Conservation (phyloP, 306 rosid species). For the Rosa chinensis region DNA sequence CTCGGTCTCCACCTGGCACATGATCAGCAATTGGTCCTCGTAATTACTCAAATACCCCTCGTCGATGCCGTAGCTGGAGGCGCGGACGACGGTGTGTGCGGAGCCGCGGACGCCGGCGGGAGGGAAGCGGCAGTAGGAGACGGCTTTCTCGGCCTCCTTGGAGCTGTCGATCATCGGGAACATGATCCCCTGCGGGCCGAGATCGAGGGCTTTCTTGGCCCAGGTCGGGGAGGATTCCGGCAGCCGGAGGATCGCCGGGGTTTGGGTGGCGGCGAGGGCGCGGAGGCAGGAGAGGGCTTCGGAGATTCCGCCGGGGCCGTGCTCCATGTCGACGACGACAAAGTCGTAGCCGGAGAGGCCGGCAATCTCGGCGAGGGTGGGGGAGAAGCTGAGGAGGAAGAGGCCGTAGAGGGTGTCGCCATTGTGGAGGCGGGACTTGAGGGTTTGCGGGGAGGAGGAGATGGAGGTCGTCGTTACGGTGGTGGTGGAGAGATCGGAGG, state of each 20-base stretch:
- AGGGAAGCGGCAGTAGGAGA: slow-evolving; percentile 67
- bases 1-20: slow-evolving; percentile 67
- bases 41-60: slow-evolving; percentile 61
- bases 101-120: slow-evolving; percentile 73
- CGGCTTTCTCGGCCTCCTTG: slow-evolving; percentile 55
- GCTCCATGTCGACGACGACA: slow-evolving; percentile 83
- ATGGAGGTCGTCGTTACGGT: neutral
- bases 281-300: slow-evolving; percentile 64
- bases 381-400: slow-evolving; percentile 77
- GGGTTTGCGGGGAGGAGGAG: slow-evolving; percentile 24
- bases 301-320: slow-evolving; percentile 66
- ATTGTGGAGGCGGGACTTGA: slow-evolving; percentile 62
- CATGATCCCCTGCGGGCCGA: slow-evolving; percentile 88
- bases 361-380: slow-evolving; percentile 78
- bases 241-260: slow-evolving; percentile 66
- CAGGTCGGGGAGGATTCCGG: slow-evolving; percentile 68
- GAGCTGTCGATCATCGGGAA: slow-evolving; percentile 75
- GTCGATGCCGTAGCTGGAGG: slow-evolving; percentile 69
- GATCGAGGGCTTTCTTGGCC: slow-evolving; percentile 83
- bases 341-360: slow-evolving; percentile 78
- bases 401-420: slow-evolving; percentile 76
- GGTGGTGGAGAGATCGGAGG: slow-evolving; percentile 21
- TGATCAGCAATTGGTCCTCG: slow-evolving; percentile 62
- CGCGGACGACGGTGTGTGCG: slow-evolving; percentile 74
- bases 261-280: slow-evolving; percentile 68